Evolutionary conservation across 108 stramenopile species (phyloP).

Genomic region (Conticribra weissflogii): DNA sequence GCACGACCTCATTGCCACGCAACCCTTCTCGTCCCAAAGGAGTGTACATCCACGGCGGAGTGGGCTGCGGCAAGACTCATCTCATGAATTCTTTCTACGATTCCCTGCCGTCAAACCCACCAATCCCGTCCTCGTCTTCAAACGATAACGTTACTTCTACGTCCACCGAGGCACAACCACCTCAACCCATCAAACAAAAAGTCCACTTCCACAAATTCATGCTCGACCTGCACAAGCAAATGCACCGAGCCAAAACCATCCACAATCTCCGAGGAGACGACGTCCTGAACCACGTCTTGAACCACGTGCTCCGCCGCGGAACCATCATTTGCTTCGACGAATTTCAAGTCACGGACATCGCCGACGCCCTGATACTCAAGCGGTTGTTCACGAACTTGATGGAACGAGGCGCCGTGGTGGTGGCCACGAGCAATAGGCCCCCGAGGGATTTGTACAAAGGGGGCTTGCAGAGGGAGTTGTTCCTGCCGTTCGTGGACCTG

Average conservation of each 20-base stretch:
- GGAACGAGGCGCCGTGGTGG: conserved; percentile 73
- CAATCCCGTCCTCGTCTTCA: neutral
- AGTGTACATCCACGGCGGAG: conserved; percentile 91
- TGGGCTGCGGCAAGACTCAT: conserved; percentile 97
- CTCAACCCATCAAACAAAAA: conserved; percentile 70
- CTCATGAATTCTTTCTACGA: conserved; percentile 95
- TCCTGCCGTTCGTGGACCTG: conserved; percentile 94
- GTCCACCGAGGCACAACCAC: conserved; percentile 7
- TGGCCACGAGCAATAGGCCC: conserved; percentile 94
- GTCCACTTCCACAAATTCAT: conserved; percentile 99
- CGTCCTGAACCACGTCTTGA: conserved; percentile 61
- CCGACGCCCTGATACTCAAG: conserved; percentile 67
- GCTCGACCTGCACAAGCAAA: conserved; percentile 83
- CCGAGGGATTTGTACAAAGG: conserved; percentile 92
- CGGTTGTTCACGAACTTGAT: conserved; percentile 49
- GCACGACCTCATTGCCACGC: too few species aligned
- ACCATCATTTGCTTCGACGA: conserved; percentile 87
- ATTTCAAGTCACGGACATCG: conserved; percentile 93
- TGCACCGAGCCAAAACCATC: conserved; percentile 67
- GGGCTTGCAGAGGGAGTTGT: conserved; percentile 95
- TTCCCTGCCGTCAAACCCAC: conserved; percentile 37
- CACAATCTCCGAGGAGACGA: conserved; percentile 40
- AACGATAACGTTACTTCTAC: neutral
- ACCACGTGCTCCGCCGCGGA: conserved; percentile 54
- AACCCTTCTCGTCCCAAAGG: conserved; percentile 48